phyloP scores from a whole-genome alignment of 2,329 filamentous ascomycete genomes.

The Fusarium metavorans region DNA sequence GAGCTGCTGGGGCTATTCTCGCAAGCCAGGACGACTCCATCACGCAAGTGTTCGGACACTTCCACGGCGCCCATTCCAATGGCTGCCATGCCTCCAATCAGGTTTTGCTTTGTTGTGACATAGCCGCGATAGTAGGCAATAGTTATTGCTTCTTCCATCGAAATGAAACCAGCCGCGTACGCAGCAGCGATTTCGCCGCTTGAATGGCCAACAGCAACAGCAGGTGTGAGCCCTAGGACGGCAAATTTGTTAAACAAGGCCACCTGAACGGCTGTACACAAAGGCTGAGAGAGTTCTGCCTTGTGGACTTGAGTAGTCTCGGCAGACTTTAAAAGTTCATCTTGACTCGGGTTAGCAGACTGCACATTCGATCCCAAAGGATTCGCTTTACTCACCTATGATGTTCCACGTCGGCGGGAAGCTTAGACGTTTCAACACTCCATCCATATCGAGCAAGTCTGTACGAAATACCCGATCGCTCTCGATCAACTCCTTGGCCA shows the following conservation, averaged over 20 bases:
- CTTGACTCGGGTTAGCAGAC: background rate
- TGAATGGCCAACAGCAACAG: conserved; percentile 21
- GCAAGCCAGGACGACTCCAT: conserved; percentile 10
- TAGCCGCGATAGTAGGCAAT: conserved; percentile 15
- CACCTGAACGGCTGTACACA: conserved; percentile 19
- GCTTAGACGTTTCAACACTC: background rate
- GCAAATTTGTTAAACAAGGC: conserved; percentile 5
- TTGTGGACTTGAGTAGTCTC: background rate
- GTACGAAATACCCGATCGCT: conserved; percentile 4
- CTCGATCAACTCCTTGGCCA: conserved; percentile 43
- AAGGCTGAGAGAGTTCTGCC: conserved; percentile 17
- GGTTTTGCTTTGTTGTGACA: background rate
- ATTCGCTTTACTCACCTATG: conserved; percentile 6
- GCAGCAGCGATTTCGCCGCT: conserved; percentile 26
- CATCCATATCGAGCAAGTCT: conserved; percentile 18
- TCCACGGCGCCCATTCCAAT: background rate
- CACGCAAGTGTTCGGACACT: background rate
- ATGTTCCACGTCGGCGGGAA: conserved; percentile 27
- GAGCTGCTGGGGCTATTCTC: conserved; percentile 15
- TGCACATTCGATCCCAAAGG: background rate
- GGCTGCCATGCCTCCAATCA: conserved; percentile 8
- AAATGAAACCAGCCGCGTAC: conserved; percentile 11
- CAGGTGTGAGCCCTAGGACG: rapidly evolving
- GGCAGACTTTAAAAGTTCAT: background rate
- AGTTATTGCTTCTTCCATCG: conserved; percentile 7